Base-by-base conservation (phyloP, 495 filamentous ascomycete genomes). In the Chaetomium tenue region DNA sequence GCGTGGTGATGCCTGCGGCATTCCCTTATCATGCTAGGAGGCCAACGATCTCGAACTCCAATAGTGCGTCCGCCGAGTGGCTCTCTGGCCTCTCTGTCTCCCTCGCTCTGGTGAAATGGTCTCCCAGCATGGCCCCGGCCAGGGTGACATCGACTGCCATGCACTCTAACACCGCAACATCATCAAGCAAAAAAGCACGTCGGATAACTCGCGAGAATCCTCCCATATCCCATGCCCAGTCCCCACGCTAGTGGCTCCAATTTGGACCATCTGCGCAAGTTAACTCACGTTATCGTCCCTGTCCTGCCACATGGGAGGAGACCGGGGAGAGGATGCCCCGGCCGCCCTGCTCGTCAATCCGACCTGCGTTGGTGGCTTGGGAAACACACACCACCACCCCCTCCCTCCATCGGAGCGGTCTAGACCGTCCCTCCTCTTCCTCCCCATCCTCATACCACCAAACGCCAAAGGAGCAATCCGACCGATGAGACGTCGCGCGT, bases 301-400 rank as follows among this genome's bases (percentile, higher is more conserved):
- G 39, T 30, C 9, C 57, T 59, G 57, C 57, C 57, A 59, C 57
- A 59, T 59, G 57, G 57, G 12, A 55, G 28, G 33, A 33, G 26
- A 55, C 52, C 28, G 25, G 50, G 50, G 50, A 50, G 50, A 18
- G 23, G 3, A 25, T 11, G 50, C 20, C 48, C 48, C 11, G 48
- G 11, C n/a, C 12, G 25, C 9, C 3, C 2, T 44, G 40, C 40
- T 30, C 28, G 25, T 16, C 50, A 12, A 28, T 12, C 50, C 33
- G 33, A 20, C 18, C 53, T 16, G 33, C 20, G 23, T 22, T 46
- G 22, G 56, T 42, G 54, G 54, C 54, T 57, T 42, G 54, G n/a
- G 46, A 8, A 9, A 25, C 54, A 57, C 12, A 23, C 33, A 23
- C 54, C 54, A 57, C 33, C 13, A n/a, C 30, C 5, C 25, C 25